Base-by-base conservation (phyloP, 192 early-diverging fungal genomes). In the Backusella australiensis region DNA sequence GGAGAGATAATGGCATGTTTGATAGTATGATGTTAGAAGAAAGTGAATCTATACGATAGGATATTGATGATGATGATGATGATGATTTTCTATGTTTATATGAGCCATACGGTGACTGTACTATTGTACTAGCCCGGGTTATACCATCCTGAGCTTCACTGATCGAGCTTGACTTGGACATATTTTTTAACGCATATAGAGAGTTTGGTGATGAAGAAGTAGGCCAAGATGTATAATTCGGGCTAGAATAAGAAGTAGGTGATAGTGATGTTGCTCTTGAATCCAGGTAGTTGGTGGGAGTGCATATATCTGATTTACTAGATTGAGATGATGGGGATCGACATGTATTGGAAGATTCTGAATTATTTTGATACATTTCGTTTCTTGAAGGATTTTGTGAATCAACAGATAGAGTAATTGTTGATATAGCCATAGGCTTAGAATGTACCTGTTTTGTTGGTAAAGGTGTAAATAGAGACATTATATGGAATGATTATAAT, bases 381-480 rank as follows among this genome's bases (percentile, higher is more conserved):
- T 69, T 23, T 38, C 36, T 38, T 12, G 26, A 4, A 63, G 8
- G 11, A 26, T 23, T 19, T 1, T 38, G 68, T 69, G 59, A 67
- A 19, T 49, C 19, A 35, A 59, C 70, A 39, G 80, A 70, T 11
- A 76, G 75, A 23, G 73, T 81, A 32, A 81, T 81, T 52, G 80
- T 67, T 21, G 80, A 81, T 70, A 81, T 81, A 36, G 80, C 80
- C 80, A 81, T 81, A 44, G 80, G 76, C 36, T 66, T 81, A n/a
- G 75, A 75, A 36, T 74, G 56, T 21, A 56, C 74, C 15, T 71
- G 70, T 29, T 59, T 23, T 5, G 72, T 23, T 32, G 72, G 23
- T 29, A 69, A 4, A 12, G 68, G 68, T 12, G 36, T 14, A 23
- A 29, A 21, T 69, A 69, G 36, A 21, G 68, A 69, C 68, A 69